Evolutionary conservation across 1,284 basidiomycete genomes (phyloP), one percentile per base, ranked within the genome.

Genomic region (Puccinia polysora): DNA sequence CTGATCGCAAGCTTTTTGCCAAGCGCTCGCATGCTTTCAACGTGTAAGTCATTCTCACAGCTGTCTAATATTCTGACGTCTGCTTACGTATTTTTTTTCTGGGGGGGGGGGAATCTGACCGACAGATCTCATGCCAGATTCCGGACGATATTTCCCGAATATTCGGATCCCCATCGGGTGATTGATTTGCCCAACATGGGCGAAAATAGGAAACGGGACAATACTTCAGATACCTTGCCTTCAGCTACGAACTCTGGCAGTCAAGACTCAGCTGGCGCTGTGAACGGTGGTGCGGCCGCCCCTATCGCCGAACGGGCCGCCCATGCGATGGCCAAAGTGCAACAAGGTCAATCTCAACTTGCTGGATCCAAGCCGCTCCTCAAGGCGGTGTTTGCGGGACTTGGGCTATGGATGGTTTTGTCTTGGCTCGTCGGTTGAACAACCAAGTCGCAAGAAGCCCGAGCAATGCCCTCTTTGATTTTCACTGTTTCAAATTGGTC

Each of bases 1-100:
- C 84, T 4, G 89, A 95, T 78, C 93, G 93, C 80, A 85, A 85
- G 65, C 81, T 83, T 0, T 87, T 91, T 73, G 92, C 93, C 0
- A 81, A 83, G 2, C 85, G 87, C 72, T 92, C 89, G 78, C 93
- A 97, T 79, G 81, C 83, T 0, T 95, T 89, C 86, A 97, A 97
- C 80, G 78, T 92, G 50, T 80, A 82, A 43, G 80, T 80, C 50
- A 72, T 78, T 76, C 18, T 20, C 56, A 34, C 20, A 7, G 5
- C 25, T 40, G 1, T 60, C 30, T 30, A 40, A 38, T 50, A 30
- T 73, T n/a, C n/a, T 28, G 55, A 73, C 67, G 60, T 69, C 74
- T 65, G 73, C 65, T 30, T 1, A 34, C 32, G 4, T 7, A 45
- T 50, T 55, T 15, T 36, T 53, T n/a, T n/a, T n/a, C n/a, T n/a